Evolutionary conservation across 345 rosid species (phyloP), one percentile per base, ranked within the genome.

Genomic region (Euphorbia peplus): DNA sequence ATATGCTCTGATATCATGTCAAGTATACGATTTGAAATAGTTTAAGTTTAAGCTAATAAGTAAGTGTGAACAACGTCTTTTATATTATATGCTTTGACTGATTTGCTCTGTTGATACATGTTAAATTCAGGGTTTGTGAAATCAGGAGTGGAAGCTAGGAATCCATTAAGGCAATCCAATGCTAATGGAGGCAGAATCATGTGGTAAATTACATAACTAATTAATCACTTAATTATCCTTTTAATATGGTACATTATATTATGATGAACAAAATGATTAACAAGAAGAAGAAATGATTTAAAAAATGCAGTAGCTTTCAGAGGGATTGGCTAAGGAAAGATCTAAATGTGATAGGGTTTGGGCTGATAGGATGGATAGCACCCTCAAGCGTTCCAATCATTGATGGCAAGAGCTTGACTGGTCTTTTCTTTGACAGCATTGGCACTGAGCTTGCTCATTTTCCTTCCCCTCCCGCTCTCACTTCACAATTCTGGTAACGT

Each of bases 371-470:
- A 44, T 93, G 97, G 98, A 0, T 91, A 24, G 97, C 93, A 8
- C 98, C 98, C 1, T 91, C 97, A 5, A 91, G 99, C 77, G 72
- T 91, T 6, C 99, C 99, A 16, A 88, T 79, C 1, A 95, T 91
- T 50, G 19, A 82, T 19, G 97, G 97, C 4, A 95, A 90, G 83
- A 95, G 99, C 78, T 79, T 95, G 79, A 83, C 95, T 0, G 88
- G 96, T 12, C 96, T 95, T 70, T 95, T 95, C 87, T 87, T 95
- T 30, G 90, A 91, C 18, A 95, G 97, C 82, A 91, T 95, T 25
- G 97, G 99, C 8, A 44, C 91, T 18, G 97, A 95, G 78, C 95
- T 91, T 3, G 86, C 97, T 63, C 96, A 91, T 81, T 95, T 95
- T 89, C 99, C 96, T 8, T 70, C 91, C 3, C 91, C 93, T 64